Evolutionary conservation across 2,329 filamentous ascomycete species (phyloP).

Genomic region (Thermoascus crustaceus): DNA sequence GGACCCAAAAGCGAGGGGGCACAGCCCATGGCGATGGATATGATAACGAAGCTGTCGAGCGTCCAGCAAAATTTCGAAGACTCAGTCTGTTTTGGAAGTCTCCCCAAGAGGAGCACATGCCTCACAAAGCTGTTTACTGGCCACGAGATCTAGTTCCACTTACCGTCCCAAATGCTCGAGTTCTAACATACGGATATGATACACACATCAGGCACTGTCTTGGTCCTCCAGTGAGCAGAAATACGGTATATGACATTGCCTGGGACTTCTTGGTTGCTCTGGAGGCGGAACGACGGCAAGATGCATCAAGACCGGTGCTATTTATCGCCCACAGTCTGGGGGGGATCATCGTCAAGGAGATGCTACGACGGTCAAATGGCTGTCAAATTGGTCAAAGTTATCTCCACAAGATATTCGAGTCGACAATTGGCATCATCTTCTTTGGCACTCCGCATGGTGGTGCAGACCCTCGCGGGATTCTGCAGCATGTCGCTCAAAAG

Average conservation of each 20-base stretch:
- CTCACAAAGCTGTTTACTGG: neutral
- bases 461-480: conserved; percentile 4
- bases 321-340: neutral
- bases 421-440: no score
- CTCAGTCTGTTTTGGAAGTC: no score
- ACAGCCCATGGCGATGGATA: no score
- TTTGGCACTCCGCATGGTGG: conserved; percentile 10
- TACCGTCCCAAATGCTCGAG: neutral
- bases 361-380: neutral
- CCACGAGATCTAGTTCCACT: neutral
- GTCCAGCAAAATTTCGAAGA: no score
- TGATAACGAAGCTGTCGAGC: no score
- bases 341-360: neutral
- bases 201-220: neutral
- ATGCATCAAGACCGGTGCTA: neutral
- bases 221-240: no score
- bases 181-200: neutral
- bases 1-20: no score
- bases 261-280: neutral
- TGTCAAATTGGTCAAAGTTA: no score
- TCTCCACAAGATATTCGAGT: no score
- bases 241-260: neutral
- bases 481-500: conserved; percentile 3
- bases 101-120: no score
- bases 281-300: neutral